Conservation (phyloP, 2,329 filamentous ascomycete species). For the Didymella lethalis region DNA sequence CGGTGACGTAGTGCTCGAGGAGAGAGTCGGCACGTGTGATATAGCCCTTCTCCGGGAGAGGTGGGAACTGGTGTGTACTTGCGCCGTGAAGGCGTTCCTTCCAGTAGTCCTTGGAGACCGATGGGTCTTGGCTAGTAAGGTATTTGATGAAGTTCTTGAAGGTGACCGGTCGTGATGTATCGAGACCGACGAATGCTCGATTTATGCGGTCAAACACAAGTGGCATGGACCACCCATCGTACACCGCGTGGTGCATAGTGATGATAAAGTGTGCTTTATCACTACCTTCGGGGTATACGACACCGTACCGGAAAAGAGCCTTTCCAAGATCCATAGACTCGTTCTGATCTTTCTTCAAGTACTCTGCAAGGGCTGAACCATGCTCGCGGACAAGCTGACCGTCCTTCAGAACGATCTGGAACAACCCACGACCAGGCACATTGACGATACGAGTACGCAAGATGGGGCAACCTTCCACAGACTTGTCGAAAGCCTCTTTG, state of each 20-base stretch:
- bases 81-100: slow-evolving; percentile 55
- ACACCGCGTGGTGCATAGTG: slow-evolving; percentile 62
- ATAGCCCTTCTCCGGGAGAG: slow-evolving; percentile 56
- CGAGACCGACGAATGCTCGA: slow-evolving; percentile 39
- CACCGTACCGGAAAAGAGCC: slow-evolving; percentile 49
- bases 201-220: slow-evolving; percentile 48
- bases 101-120: slow-evolving; percentile 58
- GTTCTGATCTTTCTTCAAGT: slow-evolving; percentile 46
- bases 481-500: slow-evolving; percentile 49
- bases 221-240: slow-evolving; percentile 58
- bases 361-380: slow-evolving; percentile 39
- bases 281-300: slow-evolving; percentile 37
- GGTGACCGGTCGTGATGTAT: slow-evolving; percentile 36
- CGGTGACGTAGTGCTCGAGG: slow-evolving; percentile 57
- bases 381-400: slow-evolving; percentile 41
- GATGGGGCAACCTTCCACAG: slow-evolving; percentile 44
- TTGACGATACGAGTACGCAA: slow-evolving; percentile 53
- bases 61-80: slow-evolving; percentile 59
- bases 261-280: slow-evolving; percentile 55
- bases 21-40: slow-evolving; percentile 61
- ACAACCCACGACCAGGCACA: slow-evolving; percentile 47
- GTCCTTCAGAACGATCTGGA: slow-evolving; percentile 50
- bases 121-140: slow-evolving; percentile 54
- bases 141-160: slow-evolving; percentile 61
- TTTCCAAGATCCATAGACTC: slow-evolving; percentile 52